phyloP scores from a whole-genome alignment of 2,329 filamentous ascomycete genomes.

The Cryphonectria japonica region DNA sequence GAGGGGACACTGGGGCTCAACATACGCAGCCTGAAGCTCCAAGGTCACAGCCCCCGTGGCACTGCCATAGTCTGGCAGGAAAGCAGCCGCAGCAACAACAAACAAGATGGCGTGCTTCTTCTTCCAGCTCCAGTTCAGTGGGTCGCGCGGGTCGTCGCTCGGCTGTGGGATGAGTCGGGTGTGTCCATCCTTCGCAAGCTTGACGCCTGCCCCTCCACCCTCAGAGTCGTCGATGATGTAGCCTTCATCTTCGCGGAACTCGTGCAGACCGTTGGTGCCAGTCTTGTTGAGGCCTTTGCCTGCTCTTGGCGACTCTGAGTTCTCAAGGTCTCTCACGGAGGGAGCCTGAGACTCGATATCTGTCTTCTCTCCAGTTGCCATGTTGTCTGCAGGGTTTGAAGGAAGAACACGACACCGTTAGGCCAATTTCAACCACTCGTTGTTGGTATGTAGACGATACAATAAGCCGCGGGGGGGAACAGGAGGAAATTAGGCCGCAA shows the following conservation, averaged over 20 bases:
- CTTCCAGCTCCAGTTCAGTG: conserved; percentile 55
- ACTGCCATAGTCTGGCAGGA: conserved; percentile 54
- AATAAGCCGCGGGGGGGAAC: not conserved
- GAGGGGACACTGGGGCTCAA: conserved; percentile 3
- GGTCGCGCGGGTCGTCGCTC: conserved; percentile 53
- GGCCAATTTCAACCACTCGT: not conserved
- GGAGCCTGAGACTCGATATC: not conserved
- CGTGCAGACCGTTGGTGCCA: conserved; percentile 36
- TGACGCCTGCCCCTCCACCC: conserved; percentile 34
- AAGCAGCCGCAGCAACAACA: conserved; percentile 51
- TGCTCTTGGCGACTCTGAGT: not conserved
- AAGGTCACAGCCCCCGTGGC: conserved; percentile 49
- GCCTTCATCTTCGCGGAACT: conserved; percentile 41
- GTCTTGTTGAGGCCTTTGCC: not conserved
- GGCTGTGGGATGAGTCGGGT: conserved; percentile 59
- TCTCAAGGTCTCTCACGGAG: not conserved
- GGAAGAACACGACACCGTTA: not conserved
- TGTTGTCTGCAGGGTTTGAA: not conserved
- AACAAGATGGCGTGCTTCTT: conserved; percentile 55
- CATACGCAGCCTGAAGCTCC: conserved; percentile 47
- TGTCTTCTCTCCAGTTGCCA: conserved; percentile 15
- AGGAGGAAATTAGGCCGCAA: not conserved
- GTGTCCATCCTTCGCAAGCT: conserved; percentile 45
- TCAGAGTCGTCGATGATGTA: conserved; percentile 44
- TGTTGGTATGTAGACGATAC: not conserved